A percentile compares a stretch with the other conserved stretches of the same genome.
Evolutionary conservation across 2,329 filamentous ascomycete species (phyloP).

Genomic region (Trichoderma pleuroti): DNA sequence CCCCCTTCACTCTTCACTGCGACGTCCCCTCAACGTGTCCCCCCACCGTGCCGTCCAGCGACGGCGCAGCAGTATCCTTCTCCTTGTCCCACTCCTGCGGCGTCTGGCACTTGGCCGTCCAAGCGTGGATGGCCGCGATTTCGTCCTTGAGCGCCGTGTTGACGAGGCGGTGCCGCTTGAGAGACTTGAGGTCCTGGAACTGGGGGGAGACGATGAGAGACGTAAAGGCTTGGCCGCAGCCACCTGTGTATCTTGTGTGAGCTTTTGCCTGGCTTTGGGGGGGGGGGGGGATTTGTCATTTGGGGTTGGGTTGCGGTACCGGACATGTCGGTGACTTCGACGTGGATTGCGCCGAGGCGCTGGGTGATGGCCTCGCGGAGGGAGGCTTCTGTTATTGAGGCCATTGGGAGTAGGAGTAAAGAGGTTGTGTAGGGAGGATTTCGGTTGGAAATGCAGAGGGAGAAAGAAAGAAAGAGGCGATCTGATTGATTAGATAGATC

Average conservation of each 20-base stretch:
- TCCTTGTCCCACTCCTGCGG: conserved; percentile 82
- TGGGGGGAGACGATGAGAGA: conserved; percentile 60
- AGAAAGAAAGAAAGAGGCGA: conserved; percentile 11
- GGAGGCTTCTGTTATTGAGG: conserved; percentile 67
- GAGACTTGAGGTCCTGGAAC: conserved; percentile 68
- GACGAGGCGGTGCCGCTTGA: conserved; percentile 82
- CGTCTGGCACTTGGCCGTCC: conserved; percentile 92
- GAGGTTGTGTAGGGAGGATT: no score
- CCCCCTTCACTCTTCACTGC: conserved; percentile 6
- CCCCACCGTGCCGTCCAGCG: conserved; percentile 43
- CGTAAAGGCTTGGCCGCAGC: conserved; percentile 60
- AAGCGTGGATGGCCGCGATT: conserved; percentile 88
- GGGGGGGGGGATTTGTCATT: not conserved
- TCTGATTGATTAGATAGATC: conserved; percentile 40
- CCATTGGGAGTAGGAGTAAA: conserved; percentile 37
- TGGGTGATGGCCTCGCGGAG: conserved; percentile 66
- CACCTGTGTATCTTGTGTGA: conserved; percentile 39
- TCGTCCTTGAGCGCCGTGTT: conserved; percentile 80
- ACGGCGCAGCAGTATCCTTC: conserved; percentile 38
- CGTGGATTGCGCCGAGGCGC: conserved; percentile 70
- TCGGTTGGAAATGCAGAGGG: not conserved
- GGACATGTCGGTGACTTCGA: conserved; percentile 88
- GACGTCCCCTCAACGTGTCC: conserved; percentile 40
- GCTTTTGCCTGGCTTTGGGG: no score
- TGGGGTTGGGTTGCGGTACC: conserved; percentile 49